A percentile compares a stretch with the other conserved stretches of the same genome.
phyloP scores from a whole-genome alignment of 192 early-diverging fungal genomes.

The Coemansia reversa region DNA sequence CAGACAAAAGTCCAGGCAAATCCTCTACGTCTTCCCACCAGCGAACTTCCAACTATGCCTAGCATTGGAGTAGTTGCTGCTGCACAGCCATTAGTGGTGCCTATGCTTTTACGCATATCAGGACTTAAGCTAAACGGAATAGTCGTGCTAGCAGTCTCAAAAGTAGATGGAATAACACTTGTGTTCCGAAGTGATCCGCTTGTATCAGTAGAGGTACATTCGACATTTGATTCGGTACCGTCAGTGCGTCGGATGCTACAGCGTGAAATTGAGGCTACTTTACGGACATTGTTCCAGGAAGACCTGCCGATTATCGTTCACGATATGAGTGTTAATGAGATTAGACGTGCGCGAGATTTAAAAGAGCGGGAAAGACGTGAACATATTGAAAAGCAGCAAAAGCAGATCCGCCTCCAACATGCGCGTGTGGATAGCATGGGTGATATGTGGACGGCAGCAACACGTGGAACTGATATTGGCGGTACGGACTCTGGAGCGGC shows the following conservation, averaged over 20 bases:
- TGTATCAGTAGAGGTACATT: constrained; percentile 88
- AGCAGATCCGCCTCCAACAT: constrained; percentile 42
- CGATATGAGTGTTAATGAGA: constrained; percentile 66
- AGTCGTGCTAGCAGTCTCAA: constrained; percentile 90
- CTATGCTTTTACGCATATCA: constrained; percentile 90
- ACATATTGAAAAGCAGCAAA: constrained; percentile 61
- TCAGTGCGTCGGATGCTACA: constrained; percentile 87
- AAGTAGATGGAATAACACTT: constrained; percentile 90
- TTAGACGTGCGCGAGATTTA: constrained; percentile 31
- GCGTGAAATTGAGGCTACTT: constrained; percentile 82
- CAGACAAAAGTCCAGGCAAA: constrained; percentile 87
- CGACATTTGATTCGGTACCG: constrained; percentile 95
- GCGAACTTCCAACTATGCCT: constrained; percentile 63
- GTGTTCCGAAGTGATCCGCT: constrained; percentile 98
- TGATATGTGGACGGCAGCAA: constrained; percentile 15
- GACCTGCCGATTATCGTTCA: constrained; percentile 94
- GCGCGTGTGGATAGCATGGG: constrained; percentile 14
- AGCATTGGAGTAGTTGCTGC: constrained; percentile 78
- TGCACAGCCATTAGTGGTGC: constrained; percentile 90
- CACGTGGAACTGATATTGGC: not conserved
- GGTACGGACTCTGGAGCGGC: constrained; percentile 30
- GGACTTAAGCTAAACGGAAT: constrained; percentile 88
- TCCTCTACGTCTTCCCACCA: constrained; percentile 51
- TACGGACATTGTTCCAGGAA: constrained; percentile 89
- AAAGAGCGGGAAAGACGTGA: constrained; percentile 53